phyloP scores from a whole-genome alignment of 2,329 filamentous ascomycete species.

The Didymella arachidicola region DNA sequence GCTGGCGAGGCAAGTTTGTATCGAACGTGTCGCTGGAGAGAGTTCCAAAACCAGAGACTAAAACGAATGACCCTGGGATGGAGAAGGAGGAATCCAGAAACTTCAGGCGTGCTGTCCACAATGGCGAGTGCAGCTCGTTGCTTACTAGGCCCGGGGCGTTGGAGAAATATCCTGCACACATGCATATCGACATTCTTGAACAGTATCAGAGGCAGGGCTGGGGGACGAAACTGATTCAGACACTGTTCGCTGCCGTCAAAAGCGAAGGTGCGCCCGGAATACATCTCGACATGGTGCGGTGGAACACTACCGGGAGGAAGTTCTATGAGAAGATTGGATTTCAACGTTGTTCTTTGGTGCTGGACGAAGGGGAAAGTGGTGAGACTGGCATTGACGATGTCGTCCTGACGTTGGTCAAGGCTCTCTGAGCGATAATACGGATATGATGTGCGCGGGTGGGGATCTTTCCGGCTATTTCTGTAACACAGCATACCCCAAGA shows the following conservation, averaged over 20 bases:
- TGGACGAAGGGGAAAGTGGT: slow-evolving; percentile 41
- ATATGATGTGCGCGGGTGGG: no score
- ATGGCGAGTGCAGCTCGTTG: slow-evolving; percentile 37
- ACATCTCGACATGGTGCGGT: slow-evolving; percentile 48
- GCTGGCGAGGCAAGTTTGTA: slow-evolving; percentile 41
- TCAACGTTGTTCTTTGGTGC: slow-evolving; percentile 29
- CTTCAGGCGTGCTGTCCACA: slow-evolving; percentile 30
- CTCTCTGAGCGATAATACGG: slow-evolving; percentile 20
- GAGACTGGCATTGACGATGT: slow-evolving; percentile 33
- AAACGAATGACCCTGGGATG: slow-evolving; percentile 25
- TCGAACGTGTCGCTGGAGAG: slow-evolving; percentile 32
- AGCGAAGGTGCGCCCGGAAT: slow-evolving; percentile 39
- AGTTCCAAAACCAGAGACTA: slow-evolving; percentile 24
- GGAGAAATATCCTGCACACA: slow-evolving; percentile 45
- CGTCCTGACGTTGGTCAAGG: slow-evolving; percentile 37
- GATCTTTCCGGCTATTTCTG: no score
- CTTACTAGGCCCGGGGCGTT: slow-evolving; percentile 28
- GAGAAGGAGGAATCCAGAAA: slow-evolving; percentile 28
- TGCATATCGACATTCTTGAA: slow-evolving; percentile 50
- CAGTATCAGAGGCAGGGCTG: slow-evolving; percentile 45
- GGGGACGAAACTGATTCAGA: slow-evolving; percentile 41
- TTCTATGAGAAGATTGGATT: slow-evolving; percentile 45
- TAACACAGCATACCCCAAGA: no score
- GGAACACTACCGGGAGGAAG: slow-evolving; percentile 37
- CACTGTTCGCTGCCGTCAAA: slow-evolving; percentile 33